A percentile compares a stretch with the other conserved stretches of the same genome.
These are phyloP conservation scores for Malassezia dermatis DNA, from an alignment of 1,284 basidiomycete genomes.

Conservation along the genomic window DNA sequence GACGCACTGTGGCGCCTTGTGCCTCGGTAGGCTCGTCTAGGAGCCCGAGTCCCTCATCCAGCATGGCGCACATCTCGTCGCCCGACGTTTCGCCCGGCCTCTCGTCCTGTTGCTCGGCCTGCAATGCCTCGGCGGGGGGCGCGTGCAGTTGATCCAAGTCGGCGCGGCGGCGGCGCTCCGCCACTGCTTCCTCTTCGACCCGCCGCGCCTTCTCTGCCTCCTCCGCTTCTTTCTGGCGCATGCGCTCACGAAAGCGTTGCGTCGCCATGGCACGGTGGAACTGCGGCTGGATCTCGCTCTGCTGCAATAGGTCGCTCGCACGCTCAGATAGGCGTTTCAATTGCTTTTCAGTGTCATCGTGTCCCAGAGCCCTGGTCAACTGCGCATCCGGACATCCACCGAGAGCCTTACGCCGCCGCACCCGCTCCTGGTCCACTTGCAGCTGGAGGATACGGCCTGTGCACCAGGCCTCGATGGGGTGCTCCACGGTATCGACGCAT, in stretches of 20 bases:
- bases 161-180: neutral
- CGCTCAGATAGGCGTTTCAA: slow-evolving; percentile 21
- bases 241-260: slow-evolving; percentile 27
- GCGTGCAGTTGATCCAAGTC: neutral
- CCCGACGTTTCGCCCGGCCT: neutral
- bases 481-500: slow-evolving; percentile 30
- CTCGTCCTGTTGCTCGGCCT: neutral
- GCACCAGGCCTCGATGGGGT: slow-evolving; percentile 31
- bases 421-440: slow-evolving; percentile 34
- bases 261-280: slow-evolving; percentile 29
- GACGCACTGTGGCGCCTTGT: slow-evolving; percentile 36
- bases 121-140: neutral
- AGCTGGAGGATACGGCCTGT: slow-evolving; percentile 27
- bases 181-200: slow-evolving; percentile 25
- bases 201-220: slow-evolving; percentile 33
- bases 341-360: slow-evolving; percentile 17
- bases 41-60: slow-evolving; percentile 42
- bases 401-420: slow-evolving; percentile 28
- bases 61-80: neutral
- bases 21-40: slow-evolving; percentile 67
- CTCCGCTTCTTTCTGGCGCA: slow-evolving; percentile 23
- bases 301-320: slow-evolving; percentile 31
- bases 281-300: slow-evolving; percentile 29
- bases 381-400: slow-evolving; percentile 13
- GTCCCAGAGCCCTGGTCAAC: slow-evolving; percentile 14